Percentiles rank a stretch among this genome's conserved stretches.
Evolutionary conservation across 2,329 filamentous ascomycete genomes (phyloP).

Genomic region (Delphinella strobiligena): DNA sequence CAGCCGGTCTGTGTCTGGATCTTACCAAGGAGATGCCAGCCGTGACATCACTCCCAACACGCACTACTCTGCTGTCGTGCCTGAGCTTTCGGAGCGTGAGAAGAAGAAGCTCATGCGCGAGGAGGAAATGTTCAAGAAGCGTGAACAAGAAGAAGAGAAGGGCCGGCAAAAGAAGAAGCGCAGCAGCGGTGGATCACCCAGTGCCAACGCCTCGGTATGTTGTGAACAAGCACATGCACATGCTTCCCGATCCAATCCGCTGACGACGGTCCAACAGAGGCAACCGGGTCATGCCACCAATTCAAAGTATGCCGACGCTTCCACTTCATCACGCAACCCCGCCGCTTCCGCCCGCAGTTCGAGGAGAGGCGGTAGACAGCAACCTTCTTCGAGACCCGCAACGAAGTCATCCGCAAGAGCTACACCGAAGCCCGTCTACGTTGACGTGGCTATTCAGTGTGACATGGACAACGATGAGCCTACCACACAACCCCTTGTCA

Average conservation of each 20-base stretch:
- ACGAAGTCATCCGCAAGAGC: not conserved
- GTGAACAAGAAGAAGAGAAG: slow-evolving; percentile 46
- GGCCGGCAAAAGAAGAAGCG: slow-evolving; percentile 41
- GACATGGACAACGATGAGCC: slow-evolving; percentile 22
- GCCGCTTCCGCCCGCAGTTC: not conserved
- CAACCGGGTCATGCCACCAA: slow-evolving; percentile 22
- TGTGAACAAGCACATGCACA: slow-evolving; percentile 1
- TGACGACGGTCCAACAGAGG: slow-evolving; percentile 15
- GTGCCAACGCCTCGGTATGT: slow-evolving; percentile 30
- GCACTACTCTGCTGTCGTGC: slow-evolving; percentile 34
- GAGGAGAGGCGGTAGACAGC: not conserved
- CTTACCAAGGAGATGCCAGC: slow-evolving; percentile 43
- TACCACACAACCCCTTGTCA: slow-evolving; percentile 10
- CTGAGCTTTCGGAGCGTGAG: slow-evolving; percentile 49
- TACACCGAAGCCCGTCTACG: slow-evolving; percentile 17
- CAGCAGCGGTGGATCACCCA: slow-evolving; percentile 42
- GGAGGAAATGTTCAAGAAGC: slow-evolving; percentile 49
- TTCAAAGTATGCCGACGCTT: slow-evolving; percentile 17
- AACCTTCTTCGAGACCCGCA: not conserved
- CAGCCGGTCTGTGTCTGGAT: slow-evolving; percentile 45
- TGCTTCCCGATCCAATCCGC: slow-evolving; percentile 2
- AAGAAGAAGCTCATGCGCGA: slow-evolving; percentile 51
- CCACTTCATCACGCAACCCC: slow-evolving; percentile 3
- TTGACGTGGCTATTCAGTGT: slow-evolving; percentile 19
- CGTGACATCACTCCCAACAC: slow-evolving; percentile 50